Evolutionary conservation across 129 eudicot genomes (phyloP).

Genomic region (Chrysanthemum seticuspe): DNA sequence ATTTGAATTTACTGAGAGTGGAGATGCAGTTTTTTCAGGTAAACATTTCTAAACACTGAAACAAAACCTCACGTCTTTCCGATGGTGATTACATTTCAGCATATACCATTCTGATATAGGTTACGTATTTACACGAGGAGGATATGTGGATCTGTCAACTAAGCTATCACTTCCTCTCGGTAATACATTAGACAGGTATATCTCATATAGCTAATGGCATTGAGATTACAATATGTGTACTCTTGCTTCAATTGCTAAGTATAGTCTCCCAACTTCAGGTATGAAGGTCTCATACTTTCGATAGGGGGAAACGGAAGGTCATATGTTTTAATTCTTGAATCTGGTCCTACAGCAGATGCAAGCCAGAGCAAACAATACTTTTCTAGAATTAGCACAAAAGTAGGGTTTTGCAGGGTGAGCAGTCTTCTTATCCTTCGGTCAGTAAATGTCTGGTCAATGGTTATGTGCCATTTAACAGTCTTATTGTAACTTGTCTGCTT

Average conservation of each 20-base stretch:
- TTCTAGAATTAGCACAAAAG: slow-evolving; percentile 87
- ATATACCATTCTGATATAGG: slow-evolving; percentile 33
- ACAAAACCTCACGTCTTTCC: no score
- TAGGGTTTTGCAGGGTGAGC: slow-evolving; percentile 93
- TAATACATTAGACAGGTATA: slow-evolving; percentile 87
- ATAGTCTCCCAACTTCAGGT: slow-evolving; percentile 45
- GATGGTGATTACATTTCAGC: no score
- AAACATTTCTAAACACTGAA: slow-evolving; percentile 5
- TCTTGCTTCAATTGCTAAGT: slow-evolving; percentile 1
- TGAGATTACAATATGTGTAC: slow-evolving; percentile 1
- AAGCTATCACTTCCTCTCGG: slow-evolving; percentile 92
- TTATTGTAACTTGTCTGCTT: slow-evolving; percentile 15
- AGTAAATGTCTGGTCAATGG: not conserved
- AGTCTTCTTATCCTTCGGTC: slow-evolving; percentile 12
- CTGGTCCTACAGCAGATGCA: slow-evolving; percentile 71
- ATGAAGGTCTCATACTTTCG: slow-evolving; percentile 91
- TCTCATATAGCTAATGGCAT: not conserved
- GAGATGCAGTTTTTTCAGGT: slow-evolving; percentile 90
- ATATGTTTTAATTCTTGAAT: slow-evolving; percentile 81
- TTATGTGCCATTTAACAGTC: slow-evolving; percentile 6
- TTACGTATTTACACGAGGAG: slow-evolving; percentile 88
- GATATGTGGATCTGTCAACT: slow-evolving; percentile 83
- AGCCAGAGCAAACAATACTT: slow-evolving; percentile 69
- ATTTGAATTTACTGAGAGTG: slow-evolving; percentile 66
- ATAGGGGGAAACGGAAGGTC: slow-evolving; percentile 97